Base-by-base conservation (phyloP, 345 rosid species). In the Turritis glabra region DNA sequence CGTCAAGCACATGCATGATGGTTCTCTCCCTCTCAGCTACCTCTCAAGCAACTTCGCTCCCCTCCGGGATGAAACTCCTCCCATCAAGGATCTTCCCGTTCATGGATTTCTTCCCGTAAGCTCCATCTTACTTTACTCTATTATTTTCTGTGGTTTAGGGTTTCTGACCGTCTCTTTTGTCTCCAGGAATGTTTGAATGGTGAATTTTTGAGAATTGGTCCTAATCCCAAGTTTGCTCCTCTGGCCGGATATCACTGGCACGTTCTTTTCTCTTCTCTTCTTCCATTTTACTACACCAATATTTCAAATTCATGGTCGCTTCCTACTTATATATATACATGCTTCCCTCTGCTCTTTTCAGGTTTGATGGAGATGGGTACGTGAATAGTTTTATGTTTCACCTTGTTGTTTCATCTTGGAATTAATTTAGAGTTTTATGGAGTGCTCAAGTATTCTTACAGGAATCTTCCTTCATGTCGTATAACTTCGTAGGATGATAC, bases 321-420 rank as follows among this genome's bases (percentile, higher is more conserved):
- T 68, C 37, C 12, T 35, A 32, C 60, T 5, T n/a, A n/a, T 15
- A 11, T 25, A 47, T 7, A 35, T 44, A 41, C 17, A 41, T 27
- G 71, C 43, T n/a, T n/a, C n/a, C n/a, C n/a, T n/a, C n/a, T n/a
- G n/a, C 61, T 63, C 59, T 56, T 33, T 81, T 38, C 93, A 94
- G 98, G 99, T 95, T 95, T 79, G 99, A 95, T 83, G 99, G 99
- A 78, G 97, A 95, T 79, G 99, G 99, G 99, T 92, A 80, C 29
- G 96, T 83, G 53, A 22, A 37, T 52, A n/a, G n/a, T n/a, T n/a
- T n/a, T n/a, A n/a, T 67, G 33, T 56, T 33, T 52, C 67, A 64
- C 43, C 32, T 56, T 38, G 55, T 51, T 43, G 10, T 43, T 43
- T 43, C 48, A n/a, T n/a, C 43, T 38, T n/a, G n/a, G n/a, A n/a